Conservation (phyloP, 768 basidiomycete species). For the Rhizopogon vulgaris region DNA sequence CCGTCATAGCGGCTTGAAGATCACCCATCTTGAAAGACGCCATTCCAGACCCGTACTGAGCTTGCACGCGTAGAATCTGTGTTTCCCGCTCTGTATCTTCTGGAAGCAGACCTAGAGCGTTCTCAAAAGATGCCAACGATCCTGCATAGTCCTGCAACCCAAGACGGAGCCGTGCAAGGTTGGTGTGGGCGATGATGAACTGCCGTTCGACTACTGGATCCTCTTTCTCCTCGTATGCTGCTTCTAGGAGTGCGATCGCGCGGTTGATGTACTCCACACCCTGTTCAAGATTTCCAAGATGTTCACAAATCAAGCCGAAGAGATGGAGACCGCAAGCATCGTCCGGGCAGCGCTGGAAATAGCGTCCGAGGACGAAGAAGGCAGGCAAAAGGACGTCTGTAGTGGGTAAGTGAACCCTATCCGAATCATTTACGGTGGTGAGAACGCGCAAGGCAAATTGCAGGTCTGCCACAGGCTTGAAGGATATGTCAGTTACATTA, state of each 20-base stretch:
- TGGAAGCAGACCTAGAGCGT: constrained; percentile 61
- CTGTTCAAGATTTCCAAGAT: constrained; percentile 62
- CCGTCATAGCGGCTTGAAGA: constrained; percentile 52
- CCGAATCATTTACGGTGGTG: constrained; percentile 23
- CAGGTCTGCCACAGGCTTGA: constrained; percentile 75
- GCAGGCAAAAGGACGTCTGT: constrained; percentile 58
- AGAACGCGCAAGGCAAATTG: constrained; percentile 66
- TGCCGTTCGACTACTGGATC: constrained; percentile 68
- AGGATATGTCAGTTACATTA: constrained; percentile 7
- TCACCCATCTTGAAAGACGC: constrained; percentile 63
- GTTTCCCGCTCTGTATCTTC: constrained; percentile 38
- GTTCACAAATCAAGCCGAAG: constrained; percentile 79
- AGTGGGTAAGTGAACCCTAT: constrained; percentile 14
- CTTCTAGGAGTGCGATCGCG: constrained; percentile 73
- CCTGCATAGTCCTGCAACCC: constrained; percentile 49
- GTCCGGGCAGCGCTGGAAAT: constrained; percentile 56
- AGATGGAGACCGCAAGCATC: constrained; percentile 80
- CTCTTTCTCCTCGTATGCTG: constrained; percentile 83
- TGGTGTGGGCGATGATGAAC: constrained; percentile 78
- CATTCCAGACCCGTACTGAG: constrained; percentile 66
- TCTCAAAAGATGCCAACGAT: constrained; percentile 67
- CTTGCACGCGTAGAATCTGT: constrained; percentile 49
- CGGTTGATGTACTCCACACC: constrained; percentile 51
- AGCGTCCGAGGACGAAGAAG: constrained; percentile 78
- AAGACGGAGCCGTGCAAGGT: constrained; percentile 73